Evolutionary conservation across 768 basidiomycete species (phyloP).

Genomic region (Naematelia encephala): DNA sequence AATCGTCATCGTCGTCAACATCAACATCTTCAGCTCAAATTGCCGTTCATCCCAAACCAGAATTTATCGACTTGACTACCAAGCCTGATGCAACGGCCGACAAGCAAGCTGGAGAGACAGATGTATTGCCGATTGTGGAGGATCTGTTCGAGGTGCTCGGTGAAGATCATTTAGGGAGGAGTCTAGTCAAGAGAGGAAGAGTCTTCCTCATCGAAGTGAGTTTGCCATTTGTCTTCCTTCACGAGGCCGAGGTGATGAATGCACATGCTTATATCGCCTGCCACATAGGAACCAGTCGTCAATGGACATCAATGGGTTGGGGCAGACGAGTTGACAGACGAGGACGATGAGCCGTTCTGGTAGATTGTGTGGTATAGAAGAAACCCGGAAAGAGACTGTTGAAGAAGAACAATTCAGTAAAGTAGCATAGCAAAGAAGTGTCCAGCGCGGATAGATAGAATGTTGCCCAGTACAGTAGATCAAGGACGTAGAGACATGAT

Average conservation of each 20-base stretch:
- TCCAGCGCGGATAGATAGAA: too few species aligned
- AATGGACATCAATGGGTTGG: conserved; percentile 15
- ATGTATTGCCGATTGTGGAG: not conserved
- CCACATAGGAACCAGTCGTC: conserved; percentile 4
- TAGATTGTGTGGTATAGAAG: not conserved
- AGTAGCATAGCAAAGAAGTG: too few species aligned
- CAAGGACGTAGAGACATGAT: too few species aligned
- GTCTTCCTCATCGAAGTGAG: conserved; percentile 15
- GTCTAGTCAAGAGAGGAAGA: conserved; percentile 9
- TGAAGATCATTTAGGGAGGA: conserved; percentile 6
- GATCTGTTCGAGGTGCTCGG: not conserved
- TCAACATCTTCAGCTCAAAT: not conserved
- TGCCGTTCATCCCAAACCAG: not conserved
- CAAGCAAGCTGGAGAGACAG: not conserved
- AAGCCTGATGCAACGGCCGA: not conserved
- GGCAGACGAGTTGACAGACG: conserved; percentile 19
- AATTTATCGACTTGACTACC: not conserved
- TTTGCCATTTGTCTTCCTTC: not conserved
- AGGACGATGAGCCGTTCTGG: conserved; percentile 21
- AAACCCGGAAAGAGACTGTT: not conserved
- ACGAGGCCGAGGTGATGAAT: not conserved
- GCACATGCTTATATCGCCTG: not conserved
- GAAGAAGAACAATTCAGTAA: too few species aligned
- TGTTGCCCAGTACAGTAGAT: too few species aligned
- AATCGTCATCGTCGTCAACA: not conserved